Conservation (phyloP, 2,329 filamentous ascomycete genomes). For the Xylaria sp. region DNA sequence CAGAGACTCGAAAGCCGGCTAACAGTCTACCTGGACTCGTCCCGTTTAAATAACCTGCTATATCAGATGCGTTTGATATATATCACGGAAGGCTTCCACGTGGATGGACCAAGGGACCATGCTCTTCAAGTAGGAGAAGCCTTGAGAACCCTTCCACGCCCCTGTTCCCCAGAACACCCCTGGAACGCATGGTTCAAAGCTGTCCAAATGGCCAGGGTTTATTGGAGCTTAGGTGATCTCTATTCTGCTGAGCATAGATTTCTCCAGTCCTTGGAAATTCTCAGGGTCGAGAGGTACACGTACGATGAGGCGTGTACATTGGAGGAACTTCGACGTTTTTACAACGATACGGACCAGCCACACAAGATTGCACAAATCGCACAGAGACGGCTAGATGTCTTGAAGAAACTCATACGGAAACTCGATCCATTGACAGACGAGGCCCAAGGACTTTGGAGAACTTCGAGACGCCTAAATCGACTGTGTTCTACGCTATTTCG, state of each 20-base stretch:
- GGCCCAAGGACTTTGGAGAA: no score
- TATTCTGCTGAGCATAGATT: no score
- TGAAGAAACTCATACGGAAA: neutral
- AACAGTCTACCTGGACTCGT: neutral
- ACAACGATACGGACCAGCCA: neutral
- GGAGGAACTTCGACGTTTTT: conserved; percentile 1
- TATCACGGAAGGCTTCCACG: no score
- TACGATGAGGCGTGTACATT: conserved; percentile 4
- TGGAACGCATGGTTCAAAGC: no score
- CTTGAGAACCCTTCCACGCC: no score
- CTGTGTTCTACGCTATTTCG: no score
- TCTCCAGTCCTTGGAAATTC: neutral
- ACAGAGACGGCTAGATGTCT: neutral
- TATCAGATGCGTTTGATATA: no score
- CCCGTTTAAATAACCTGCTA: neutral
- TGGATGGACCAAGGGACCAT: neutral
- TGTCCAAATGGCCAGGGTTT: no score
- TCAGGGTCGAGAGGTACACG: neutral
- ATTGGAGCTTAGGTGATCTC: no score
- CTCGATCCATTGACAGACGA: neutral
- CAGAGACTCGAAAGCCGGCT: neutral
- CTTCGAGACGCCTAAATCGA: no score
- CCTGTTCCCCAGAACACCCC: no score
- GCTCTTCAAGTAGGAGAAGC: neutral
- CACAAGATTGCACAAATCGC: neutral